Base-by-base conservation (phyloP, 2,329 filamentous ascomycete genomes). In the Rutstroemia sp. region DNA sequence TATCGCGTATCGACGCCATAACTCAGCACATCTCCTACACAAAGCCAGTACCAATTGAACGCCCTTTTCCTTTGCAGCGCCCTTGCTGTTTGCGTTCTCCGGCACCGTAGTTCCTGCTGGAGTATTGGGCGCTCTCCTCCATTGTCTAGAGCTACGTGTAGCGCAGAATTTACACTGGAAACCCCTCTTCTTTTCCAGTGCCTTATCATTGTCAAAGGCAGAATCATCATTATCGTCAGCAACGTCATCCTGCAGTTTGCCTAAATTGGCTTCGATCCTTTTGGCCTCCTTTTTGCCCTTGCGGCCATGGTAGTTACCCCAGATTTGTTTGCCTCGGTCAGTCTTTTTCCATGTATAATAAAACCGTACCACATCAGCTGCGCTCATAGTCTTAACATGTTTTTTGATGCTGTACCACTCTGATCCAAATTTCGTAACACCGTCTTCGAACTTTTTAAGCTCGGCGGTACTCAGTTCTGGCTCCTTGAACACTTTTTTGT, bases 261-360 rank as follows among this genome's bases (percentile, higher is more conserved):
- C 83, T 16, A 81, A 80, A 6, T 81, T 80, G 48, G 85, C 86
- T 65, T 88, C 87, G 25, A 80, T 81, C 65, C 84, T 87, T 68
- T 86, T 88, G 44, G 85, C 84, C 67, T 95, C 90, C 72, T 94
- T 96, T 71, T 92, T 95, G 56, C 90, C 89, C 69, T 95, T 95
- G 47, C 92, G 83, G 10, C 89, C 90, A 51, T 89, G 84, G 66
- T 88, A 96, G 62, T 85, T 89, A 58, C 90, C 90, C 92, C 94
- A 96, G 21, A 99, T 85, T 65, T 94, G 85, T 68, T 82, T 86
- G 42, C 94, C 94, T 58, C 86, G 85, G 2, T 87, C 80, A 0
- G 90, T 90, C 73, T 97, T 97, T 75, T 99, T 99, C 94, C 94
- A 99, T 62, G 89, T 89, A 70, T 99, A 99, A 72, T 97, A 99